phyloP scores from a whole-genome alignment of 129 eudicot species.

The Solidago caesia region DNA sequence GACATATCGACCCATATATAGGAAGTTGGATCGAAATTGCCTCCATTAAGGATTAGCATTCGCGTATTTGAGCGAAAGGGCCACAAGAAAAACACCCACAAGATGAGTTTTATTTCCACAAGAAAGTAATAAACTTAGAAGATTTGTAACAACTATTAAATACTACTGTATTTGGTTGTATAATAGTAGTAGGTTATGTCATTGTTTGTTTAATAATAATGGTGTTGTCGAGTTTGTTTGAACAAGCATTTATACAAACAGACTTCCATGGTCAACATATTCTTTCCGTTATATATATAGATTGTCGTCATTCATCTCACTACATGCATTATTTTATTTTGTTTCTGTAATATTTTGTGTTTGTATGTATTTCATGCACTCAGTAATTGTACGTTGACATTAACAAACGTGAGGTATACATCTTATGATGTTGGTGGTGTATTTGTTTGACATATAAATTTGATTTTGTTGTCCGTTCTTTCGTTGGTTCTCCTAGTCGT shows the following conservation, averaged over 20 bases:
- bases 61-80: neutral
- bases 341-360: neutral
- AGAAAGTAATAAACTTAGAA: neutral
- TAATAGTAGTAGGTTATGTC: neutral
- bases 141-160: neutral
- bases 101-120: too few relatives aligned
- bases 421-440: too few relatives aligned
- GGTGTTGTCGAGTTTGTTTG: conserved; percentile 3
- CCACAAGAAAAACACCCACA: neutral
- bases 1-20: too few relatives aligned
- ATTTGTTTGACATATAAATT: neutral
- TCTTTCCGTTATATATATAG: conserved; percentile 2
- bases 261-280: conserved; percentile 18
- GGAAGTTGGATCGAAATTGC: neutral
- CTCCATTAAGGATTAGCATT: neutral
- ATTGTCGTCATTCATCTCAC: neutral
- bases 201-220: neutral
- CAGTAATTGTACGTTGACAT: too few relatives aligned
- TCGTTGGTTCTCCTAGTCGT: neutral
- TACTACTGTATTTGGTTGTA: neutral
- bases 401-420: too few relatives aligned
- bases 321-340: neutral
- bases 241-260: conserved; percentile 21
- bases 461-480: neutral
- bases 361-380: too few relatives aligned